These are phyloP conservation scores for Saccharomyces eubayanus DNA, from an alignment of 805 yeast species.

Conservation along the genomic window DNA sequence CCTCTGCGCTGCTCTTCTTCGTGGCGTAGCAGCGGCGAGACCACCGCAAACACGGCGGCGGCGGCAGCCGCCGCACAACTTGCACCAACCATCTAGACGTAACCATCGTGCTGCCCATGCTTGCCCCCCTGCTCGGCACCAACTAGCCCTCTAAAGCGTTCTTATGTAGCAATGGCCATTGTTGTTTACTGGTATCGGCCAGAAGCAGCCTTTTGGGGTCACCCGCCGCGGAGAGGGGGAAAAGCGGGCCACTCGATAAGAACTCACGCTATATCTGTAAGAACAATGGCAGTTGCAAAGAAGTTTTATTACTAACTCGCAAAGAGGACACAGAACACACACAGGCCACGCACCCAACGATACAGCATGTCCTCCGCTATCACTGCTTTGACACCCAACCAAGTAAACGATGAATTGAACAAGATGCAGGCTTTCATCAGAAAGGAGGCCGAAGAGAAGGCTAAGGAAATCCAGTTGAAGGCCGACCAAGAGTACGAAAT, in stretches of 20 bases:
- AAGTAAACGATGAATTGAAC: slow-evolving; percentile 91
- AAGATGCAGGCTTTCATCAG: slow-evolving; percentile 98
- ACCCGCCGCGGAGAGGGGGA: background rate
- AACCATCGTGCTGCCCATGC: background rate
- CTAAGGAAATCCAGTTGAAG: slow-evolving; percentile 88
- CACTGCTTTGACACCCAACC: slow-evolving; percentile 29
- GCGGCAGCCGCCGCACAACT: background rate
- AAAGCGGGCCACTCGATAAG: background rate
- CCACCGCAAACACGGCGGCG: background rate
- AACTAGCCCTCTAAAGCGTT: background rate
- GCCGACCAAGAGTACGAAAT: slow-evolving; percentile 98
- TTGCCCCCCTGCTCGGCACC: background rate
- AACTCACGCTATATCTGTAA: background rate
- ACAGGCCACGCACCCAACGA: background rate
- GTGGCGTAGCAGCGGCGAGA: background rate
- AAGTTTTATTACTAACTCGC: background rate
- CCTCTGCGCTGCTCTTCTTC: slow-evolving; percentile 19
- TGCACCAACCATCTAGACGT: background rate
- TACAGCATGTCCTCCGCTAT: slow-evolving; percentile 31
- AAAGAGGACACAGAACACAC: background rate
- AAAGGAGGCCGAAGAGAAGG: slow-evolving; percentile 98
- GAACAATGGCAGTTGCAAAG: background rate
- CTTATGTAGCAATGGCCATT: background rate
- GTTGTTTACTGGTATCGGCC: background rate
- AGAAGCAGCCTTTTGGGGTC: background rate